Base-by-base conservation (phyloP, 345 rosid species). In the Lagerstroemia speciosa region DNA sequence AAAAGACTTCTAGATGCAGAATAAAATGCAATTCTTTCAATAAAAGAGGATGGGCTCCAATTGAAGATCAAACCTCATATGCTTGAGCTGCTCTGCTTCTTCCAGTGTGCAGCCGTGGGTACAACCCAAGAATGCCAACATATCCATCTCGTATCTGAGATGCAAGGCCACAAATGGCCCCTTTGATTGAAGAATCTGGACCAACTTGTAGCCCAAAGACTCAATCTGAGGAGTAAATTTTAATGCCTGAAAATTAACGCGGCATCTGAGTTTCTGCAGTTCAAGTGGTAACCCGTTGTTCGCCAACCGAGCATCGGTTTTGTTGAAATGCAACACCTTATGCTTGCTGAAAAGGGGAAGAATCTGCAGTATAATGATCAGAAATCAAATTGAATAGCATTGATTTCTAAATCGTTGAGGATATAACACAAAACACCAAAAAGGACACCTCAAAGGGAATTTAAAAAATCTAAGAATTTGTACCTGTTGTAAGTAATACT, bases 71-170 rank as follows among this genome's bases (percentile, higher is more conserved):
- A 70, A 93, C 99, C 99, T 91, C 90, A 93, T 72, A 67, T 63
- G 84, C 77, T 93, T 93, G 57, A 93, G 91, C 74, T 91, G 90
- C 71, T 85, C 93, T 2, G 99, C 96, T 86, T 93, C 99, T 85
- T 82, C 94, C 46, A 32, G 58, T 24, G 90, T 79, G 81, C 99
- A 93, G 62, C 99, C 99, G 73, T 83, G 92, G 65, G 97, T 91
- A 64, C 99, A 94, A 68, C 99, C 99, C 33, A 92, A 91, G 86
- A 94, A 94, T 79, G 99, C 95, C 76, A 94, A 73, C 99, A 94
- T 91, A 82, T 94, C 97, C 99, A 91, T 94, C 86, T 91, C 99
- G 67, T 94, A 94, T 79, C 99, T 82, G 32, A 94, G 89, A 87
- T 94, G 99, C 82, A 94, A 83, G 66, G 88, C 95, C 82, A 94